phyloP scores from a whole-genome alignment of 1,284 basidiomycete genomes.

The Earliella scabrosa region DNA sequence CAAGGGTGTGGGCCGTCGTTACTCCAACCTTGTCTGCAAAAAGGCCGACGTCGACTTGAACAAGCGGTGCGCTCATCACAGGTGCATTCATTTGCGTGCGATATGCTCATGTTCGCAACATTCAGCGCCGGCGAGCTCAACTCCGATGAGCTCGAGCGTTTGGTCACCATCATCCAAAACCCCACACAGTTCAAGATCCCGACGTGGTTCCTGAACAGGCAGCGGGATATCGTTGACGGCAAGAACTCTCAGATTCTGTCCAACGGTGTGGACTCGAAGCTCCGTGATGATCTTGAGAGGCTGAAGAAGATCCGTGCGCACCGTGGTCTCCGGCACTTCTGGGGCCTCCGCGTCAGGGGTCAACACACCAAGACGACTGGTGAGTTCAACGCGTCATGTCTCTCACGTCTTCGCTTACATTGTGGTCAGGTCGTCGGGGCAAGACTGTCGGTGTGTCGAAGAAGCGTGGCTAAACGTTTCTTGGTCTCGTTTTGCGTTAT shows the following conservation, averaged over 20 bases:
- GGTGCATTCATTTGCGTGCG: neutral
- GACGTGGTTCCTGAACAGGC: slow-evolving; percentile 99
- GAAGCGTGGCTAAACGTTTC: slow-evolving; percentile 75
- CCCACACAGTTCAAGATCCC: slow-evolving; percentile 99
- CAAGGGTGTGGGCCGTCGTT: slow-evolving; percentile 99
- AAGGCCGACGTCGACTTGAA: slow-evolving; percentile 99
- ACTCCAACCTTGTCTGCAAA: slow-evolving; percentile 99
- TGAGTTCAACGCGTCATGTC: slow-evolving; percentile 40
- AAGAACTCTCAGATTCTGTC: slow-evolving; percentile 97
- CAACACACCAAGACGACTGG: slow-evolving; percentile 99
- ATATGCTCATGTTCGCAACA: neutral
- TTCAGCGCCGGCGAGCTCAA: slow-evolving; percentile 90
- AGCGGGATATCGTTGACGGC: slow-evolving; percentile 97
- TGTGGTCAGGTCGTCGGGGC: slow-evolving; percentile 73
- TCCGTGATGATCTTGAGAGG: slow-evolving; percentile 98
- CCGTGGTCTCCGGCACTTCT: slow-evolving; percentile 97
- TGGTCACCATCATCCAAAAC: slow-evolving; percentile 99
- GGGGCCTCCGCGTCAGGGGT: slow-evolving; percentile 94
- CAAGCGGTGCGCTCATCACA: slow-evolving; percentile 83
- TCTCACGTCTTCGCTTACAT: neutral
- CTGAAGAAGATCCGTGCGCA: slow-evolving; percentile 99
- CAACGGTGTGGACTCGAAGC: slow-evolving; percentile 97
- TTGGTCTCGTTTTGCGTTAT: slow-evolving; percentile 9
- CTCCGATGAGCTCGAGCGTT: slow-evolving; percentile 97
- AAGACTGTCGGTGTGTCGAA: slow-evolving; percentile 95